These are phyloP conservation scores for Clavispora vitiphila DNA, from an alignment of 805 yeast genomes.

Conservation along the genomic window DNA sequence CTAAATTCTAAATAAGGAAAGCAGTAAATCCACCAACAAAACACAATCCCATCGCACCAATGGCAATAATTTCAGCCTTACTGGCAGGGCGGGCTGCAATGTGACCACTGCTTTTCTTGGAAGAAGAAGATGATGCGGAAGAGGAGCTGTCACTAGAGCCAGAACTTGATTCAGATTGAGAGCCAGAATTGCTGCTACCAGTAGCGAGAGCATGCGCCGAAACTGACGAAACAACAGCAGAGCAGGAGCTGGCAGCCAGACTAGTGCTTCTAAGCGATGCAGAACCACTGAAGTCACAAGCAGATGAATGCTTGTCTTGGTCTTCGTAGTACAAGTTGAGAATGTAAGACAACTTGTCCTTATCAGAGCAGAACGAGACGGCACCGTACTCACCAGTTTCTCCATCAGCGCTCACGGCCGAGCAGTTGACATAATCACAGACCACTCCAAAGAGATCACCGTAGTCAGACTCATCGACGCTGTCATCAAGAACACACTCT, in stretches of 20 bases:
- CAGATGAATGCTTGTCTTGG: slow-evolving; percentile 9
- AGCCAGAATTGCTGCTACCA: slow-evolving; percentile 16
- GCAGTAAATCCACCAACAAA: slow-evolving; percentile 43
- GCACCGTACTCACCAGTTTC: slow-evolving; percentile 64
- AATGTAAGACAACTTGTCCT: slow-evolving; percentile 61
- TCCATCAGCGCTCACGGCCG: slow-evolving; percentile 60
- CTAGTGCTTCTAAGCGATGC: slow-evolving; percentile 41
- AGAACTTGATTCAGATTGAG: slow-evolving; percentile 18
- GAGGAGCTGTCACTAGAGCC: slow-evolving; percentile 20
- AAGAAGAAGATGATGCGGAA: slow-evolving; percentile 18
- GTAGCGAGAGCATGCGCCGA: slow-evolving; percentile 13
- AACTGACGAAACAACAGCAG: slow-evolving; percentile 17
- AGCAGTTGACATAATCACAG: slow-evolving; percentile 58
- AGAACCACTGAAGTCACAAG: slow-evolving; percentile 37
- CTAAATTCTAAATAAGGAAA: slow-evolving; percentile 19
- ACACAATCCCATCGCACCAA: slow-evolving; percentile 30
- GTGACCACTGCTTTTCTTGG: slow-evolving; percentile 16
- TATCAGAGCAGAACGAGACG: slow-evolving; percentile 63
- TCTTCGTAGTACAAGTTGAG: slow-evolving; percentile 55
- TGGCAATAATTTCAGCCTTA: slow-evolving; percentile 28
- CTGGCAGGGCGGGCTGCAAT: slow-evolving; percentile 21
- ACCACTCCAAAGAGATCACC: slow-evolving; percentile 52
- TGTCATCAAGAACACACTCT: slow-evolving; percentile 55
- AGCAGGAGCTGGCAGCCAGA: slow-evolving; percentile 27
- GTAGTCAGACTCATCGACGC: slow-evolving; percentile 53